phyloP scores from a whole-genome alignment of 2,329 filamentous ascomycete genomes.

The Thelonectria blattea region DNA sequence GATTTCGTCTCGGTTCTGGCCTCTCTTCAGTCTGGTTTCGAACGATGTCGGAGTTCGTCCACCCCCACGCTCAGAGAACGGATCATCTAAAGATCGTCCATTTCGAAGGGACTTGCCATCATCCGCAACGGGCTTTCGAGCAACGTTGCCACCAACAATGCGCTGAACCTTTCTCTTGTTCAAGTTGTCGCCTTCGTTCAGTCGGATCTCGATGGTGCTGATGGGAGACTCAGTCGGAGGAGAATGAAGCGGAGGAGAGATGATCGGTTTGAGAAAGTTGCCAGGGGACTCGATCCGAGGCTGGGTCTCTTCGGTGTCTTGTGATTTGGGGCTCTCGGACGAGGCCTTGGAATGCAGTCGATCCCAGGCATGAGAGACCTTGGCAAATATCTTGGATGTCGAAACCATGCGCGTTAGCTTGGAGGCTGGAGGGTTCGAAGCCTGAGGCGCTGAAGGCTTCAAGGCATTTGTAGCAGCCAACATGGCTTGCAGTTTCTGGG shows the following conservation, averaged over 20 bases:
- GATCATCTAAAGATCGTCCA: slow-evolving; percentile 38
- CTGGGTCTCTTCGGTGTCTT: not conserved
- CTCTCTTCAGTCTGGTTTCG: slow-evolving; percentile 30
- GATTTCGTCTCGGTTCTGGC: slow-evolving; percentile 3
- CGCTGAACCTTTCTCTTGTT: slow-evolving; percentile 44
- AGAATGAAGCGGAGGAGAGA: slow-evolving; percentile 6
- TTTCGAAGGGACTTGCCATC: slow-evolving; percentile 39
- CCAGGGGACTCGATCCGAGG: not conserved
- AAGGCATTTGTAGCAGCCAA: slow-evolving; percentile 44
- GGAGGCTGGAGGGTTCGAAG: slow-evolving; percentile 21
- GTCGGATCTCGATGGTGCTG: slow-evolving; percentile 41
- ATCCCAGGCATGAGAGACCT: slow-evolving; percentile 44
- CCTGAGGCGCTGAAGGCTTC: slow-evolving; percentile 38
- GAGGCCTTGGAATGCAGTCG: slow-evolving; percentile 40
- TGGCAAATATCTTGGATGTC: slow-evolving; percentile 42
- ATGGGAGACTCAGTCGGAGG: slow-evolving; percentile 31
- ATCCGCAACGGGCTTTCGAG: slow-evolving; percentile 39
- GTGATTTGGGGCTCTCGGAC: slow-evolving; percentile 26
- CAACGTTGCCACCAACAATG: slow-evolving; percentile 40
- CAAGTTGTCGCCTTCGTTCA: slow-evolving; percentile 45
- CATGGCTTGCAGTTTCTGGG: slow-evolving; percentile 46
- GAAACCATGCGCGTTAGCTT: slow-evolving; percentile 40
- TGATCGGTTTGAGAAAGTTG: slow-evolving; percentile 14
- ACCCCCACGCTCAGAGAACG: slow-evolving; percentile 35
- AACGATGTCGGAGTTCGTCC: slow-evolving; percentile 34